A percentile compares a stretch with the other conserved stretches of the same genome.
phyloP scores from a whole-genome alignment of 148 eudicot species.

The Vaccinium vitisidaea region DNA sequence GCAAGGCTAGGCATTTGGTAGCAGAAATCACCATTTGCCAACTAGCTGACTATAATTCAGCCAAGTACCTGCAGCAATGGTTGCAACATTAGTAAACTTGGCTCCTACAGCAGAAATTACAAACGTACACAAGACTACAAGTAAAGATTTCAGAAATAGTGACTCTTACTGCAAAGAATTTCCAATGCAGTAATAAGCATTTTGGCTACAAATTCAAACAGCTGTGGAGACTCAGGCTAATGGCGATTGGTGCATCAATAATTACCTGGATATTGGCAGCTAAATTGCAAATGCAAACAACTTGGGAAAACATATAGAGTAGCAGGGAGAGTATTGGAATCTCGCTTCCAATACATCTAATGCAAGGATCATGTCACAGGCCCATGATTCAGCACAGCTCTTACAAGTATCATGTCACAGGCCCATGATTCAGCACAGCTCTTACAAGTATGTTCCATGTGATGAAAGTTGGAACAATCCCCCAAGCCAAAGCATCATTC shows the following conservation, averaged over 20 bases:
- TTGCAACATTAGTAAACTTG: neutral
- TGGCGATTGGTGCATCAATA: neutral
- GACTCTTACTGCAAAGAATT: neutral
- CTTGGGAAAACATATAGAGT: no score
- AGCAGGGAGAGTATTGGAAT: neutral
- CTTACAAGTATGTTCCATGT: conserved; percentile 91
- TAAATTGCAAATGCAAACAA: neutral
- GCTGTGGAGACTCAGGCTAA: neutral
- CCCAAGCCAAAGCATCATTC: conserved; percentile 55
- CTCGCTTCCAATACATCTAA: neutral
- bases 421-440: conserved; percentile 43
- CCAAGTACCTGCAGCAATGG: neutral
- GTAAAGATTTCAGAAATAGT: neutral
- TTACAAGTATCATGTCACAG: conserved; percentile 55
- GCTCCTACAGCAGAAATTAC: neutral
- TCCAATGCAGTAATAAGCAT: neutral
- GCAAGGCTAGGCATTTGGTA: neutral
- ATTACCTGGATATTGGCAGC: neutral
- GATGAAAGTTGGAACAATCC: conserved; percentile 51
- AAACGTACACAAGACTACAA: neutral
- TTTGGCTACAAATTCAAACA: neutral
- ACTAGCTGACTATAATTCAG: neutral
- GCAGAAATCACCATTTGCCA: conserved; percentile 13
- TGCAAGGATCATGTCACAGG: conserved; percentile 16
- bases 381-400: conserved; percentile 49